phyloP scores from a whole-genome alignment of 1,284 basidiomycete species.

The Heterobasidion parviporum region DNA sequence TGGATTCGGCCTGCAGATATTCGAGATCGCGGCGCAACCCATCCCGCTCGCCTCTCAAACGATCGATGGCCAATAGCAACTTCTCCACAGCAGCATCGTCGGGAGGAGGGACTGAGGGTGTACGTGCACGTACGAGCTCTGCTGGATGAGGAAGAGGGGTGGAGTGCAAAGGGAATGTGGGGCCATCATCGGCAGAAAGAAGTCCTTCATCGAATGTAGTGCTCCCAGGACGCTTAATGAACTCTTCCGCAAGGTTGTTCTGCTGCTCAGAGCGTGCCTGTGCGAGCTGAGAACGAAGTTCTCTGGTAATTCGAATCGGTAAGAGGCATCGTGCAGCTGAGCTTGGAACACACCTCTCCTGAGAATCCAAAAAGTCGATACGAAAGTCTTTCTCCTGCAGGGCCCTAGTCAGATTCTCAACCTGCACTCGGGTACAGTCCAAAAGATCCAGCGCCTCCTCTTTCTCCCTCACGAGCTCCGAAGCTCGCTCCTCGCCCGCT shows the following conservation, averaged over 20 bases:
- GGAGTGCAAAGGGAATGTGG: background rate
- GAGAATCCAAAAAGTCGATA: constrained; percentile 16
- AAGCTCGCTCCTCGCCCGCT: constrained; percentile 27
- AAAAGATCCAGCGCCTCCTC: constrained; percentile 38
- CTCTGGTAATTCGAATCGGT: constrained; percentile 1
- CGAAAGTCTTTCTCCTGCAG: constrained; percentile 23
- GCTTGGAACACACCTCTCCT: constrained; percentile 11
- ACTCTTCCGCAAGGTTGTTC: background rate
- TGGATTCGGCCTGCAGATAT: constrained; percentile 66
- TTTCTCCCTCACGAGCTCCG: constrained; percentile 32
- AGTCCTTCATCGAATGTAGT: constrained; percentile 5
- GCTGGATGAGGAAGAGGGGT: background rate
- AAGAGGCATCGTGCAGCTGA: background rate
- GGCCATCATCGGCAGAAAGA: background rate
- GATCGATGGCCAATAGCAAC: constrained; percentile 53
- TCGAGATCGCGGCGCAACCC: constrained; percentile 56
- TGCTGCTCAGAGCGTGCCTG: background rate
- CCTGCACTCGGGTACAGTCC: constrained; percentile 23
- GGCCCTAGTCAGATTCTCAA: constrained; percentile 19
- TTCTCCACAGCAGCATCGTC: constrained; percentile 31
- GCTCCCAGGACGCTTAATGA: background rate
- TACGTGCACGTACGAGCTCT: background rate
- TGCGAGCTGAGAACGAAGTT: constrained; percentile 6
- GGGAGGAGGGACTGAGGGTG: background rate
- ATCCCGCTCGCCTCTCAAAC: constrained; percentile 66